Evolutionary conservation across 2,329 filamentous ascomycete genomes (phyloP), one percentile per base, ranked within the genome.

Genomic region (Macrophomina tecta): DNA sequence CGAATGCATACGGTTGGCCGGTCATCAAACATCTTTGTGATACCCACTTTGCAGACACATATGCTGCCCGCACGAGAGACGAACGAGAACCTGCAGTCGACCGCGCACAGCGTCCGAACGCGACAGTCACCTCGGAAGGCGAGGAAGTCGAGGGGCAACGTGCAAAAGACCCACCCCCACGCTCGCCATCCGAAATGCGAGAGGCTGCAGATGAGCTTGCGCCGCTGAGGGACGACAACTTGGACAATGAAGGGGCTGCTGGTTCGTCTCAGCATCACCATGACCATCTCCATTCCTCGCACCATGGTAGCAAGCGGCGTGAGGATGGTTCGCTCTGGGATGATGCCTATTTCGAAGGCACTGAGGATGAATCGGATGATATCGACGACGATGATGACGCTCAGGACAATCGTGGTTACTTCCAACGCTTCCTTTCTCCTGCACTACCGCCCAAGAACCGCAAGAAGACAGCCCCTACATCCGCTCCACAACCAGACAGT

Each of bases 1-100:
- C 93, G 66, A 99, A 99, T 74, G 95, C 95, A 0, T 97, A 97
- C 73, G 95, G 95, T 2, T 99, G 95, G 95, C 95, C 95, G 0
- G 95, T 99, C 0, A 84, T 98, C 60, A 94, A 97, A 79, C 95
- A 99, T 79, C 82, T 98, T 23, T 94, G 95, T 63, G 94, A 98
- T 73, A 93, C 93, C 0, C 95, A 99, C 80, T 99, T 99, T 76
- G 91, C 89, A 64, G 91, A 96, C 74, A 89, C 88, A 0, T 86
- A 86, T 56, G 81, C 85, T 1, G 89, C 91, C 0, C 84, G 85
- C 16, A 89, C 86, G 0, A 84, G 87, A 1, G 91, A 94, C 72
- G 87, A 91, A 58, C 79, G 90, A 38, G 90, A 92, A 76, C 80
- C 83, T 49, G 85, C 83, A n/a, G 77, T 79, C 0, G 93, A 97